Evolutionary conservation across 345 rosid species (phyloP).

Genomic region (Euphorbia lathyris): DNA sequence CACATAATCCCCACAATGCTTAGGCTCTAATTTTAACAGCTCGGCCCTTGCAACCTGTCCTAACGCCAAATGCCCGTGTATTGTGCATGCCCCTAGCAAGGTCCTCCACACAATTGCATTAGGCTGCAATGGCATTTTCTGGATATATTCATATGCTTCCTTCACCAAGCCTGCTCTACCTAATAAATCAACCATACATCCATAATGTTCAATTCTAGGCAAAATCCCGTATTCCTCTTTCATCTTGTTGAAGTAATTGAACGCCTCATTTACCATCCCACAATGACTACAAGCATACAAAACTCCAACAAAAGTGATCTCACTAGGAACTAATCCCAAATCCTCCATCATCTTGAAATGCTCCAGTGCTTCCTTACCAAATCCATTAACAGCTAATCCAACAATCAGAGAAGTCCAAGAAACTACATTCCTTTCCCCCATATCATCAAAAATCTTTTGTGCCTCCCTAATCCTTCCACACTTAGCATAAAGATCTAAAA

Average conservation of each 20-base stretch:
- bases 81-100: slow-evolving; percentile 61
- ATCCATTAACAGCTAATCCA: slow-evolving; percentile 85
- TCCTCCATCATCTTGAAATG: slow-evolving; percentile 54
- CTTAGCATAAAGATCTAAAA: slow-evolving; percentile 74
- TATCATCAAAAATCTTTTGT: slow-evolving; percentile 47
- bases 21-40: slow-evolving; percentile 59
- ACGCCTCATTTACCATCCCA: slow-evolving; percentile 78
- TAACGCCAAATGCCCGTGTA: slow-evolving; percentile 54
- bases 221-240: slow-evolving; percentile 52
- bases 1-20: slow-evolving; percentile 75
- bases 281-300: slow-evolving; percentile 90
- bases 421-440: slow-evolving; percentile 56
- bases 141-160: slow-evolving; percentile 52
- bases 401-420: slow-evolving; percentile 82
- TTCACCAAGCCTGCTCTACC: slow-evolving; percentile 75
- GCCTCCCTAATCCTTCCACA: slow-evolving; percentile 63
- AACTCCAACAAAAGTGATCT: slow-evolving; percentile 74
- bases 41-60: slow-evolving; percentile 57
- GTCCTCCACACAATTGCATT: slow-evolving; percentile 85
- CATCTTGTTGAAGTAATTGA: slow-evolving; percentile 59
- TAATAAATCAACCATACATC: slow-evolving; percentile 87
- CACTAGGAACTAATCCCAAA: slow-evolving; percentile 48
- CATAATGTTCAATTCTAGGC: slow-evolving; percentile 80
- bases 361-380: slow-evolving; percentile 65
- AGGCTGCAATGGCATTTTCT: slow-evolving; percentile 57